Evolutionary conservation across 768 basidiomycete genomes (phyloP), one percentile per base, ranked within the genome.

Genomic region (Termitomyces sp.): DNA sequence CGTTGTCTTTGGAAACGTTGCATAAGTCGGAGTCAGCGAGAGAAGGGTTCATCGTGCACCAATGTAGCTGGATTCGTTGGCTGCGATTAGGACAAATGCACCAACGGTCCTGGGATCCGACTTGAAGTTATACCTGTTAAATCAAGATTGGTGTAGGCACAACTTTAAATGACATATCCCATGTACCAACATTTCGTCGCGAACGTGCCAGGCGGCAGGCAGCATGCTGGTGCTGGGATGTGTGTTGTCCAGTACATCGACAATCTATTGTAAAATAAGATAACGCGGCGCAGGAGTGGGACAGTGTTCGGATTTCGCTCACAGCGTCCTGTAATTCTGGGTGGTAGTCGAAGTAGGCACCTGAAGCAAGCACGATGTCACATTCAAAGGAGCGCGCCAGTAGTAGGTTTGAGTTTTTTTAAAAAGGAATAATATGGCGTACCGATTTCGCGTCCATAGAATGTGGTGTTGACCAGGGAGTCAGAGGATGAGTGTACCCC

Each of bases 291-390:
- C 53, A 7, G 18, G 39, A n/a, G 20, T 38, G 20, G 23, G 54
- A 35, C 15, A 5, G 2, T 31, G 16, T 35, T 40, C n/a, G n/a
- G n/a, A n/a, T n/a, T n/a, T n/a, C 11, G 5, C 81, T 58, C 53
- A 88, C 88, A 45, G 87, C 87, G 47, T 79, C 74, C 66, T 87
- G 85, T 12, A 90, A 65, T 0, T 68, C 72, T 0, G 88, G 80
- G 60, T 91, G 89, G 65, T 86, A 86, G 62, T 88, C 84, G 59
- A 91, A 91, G 41, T 76, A 77, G 10, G 89, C 82, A 15, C 84
- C 82, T 84, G 36, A 5, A 42, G 18, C 20, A n/a, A 12, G 11
- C 29, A 7, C 36, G 16, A 16, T 27, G 18, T 22, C 20, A 40
- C 39, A 29, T 35, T 32, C 32, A 40, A 18, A n/a, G n/a, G n/a